Conservation (phyloP, 306 rosid genomes). For the Senna siamea region DNA sequence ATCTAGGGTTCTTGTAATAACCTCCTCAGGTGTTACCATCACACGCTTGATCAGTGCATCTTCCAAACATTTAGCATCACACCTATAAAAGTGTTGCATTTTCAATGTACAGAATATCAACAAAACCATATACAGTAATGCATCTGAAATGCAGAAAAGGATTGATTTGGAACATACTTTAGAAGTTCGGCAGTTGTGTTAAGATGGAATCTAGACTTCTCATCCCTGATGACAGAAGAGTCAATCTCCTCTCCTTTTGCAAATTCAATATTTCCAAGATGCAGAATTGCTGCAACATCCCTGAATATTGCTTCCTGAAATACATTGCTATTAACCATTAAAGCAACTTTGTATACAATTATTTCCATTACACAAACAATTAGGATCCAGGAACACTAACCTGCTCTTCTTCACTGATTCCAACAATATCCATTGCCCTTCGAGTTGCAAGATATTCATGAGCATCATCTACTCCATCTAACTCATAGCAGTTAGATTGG, state of each 20-base stretch:
- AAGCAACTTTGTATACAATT: neutral
- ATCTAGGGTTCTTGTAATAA: slow-evolving; percentile 76
- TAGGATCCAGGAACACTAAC: slow-evolving; percentile 39
- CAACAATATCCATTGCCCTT: slow-evolving; percentile 81
- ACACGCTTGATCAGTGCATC: slow-evolving; percentile 75
- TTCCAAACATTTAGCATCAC: slow-evolving; percentile 74
- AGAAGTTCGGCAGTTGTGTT: slow-evolving; percentile 70
- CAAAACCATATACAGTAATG: neutral
- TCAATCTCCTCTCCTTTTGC: slow-evolving; percentile 71
- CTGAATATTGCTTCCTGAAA: slow-evolving; percentile 70
- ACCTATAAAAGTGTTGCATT: slow-evolving; percentile 32
- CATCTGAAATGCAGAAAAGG: slow-evolving; percentile 17
- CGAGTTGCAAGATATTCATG: slow-evolving; percentile 70
- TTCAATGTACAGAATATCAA: neutral
- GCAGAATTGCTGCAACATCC: slow-evolving; percentile 79
- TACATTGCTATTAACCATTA: slow-evolving; percentile 24
- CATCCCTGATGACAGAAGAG: slow-evolving; percentile 71
- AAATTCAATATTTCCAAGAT: slow-evolving; percentile 74
- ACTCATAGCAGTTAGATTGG: slow-evolving; percentile 62
- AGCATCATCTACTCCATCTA: slow-evolving; percentile 67
- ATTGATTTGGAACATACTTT: slow-evolving; percentile 43
- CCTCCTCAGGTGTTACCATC: slow-evolving; percentile 78
- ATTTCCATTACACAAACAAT: slow-evolving; percentile 13
- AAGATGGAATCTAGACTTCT: slow-evolving; percentile 71
- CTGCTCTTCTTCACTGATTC: slow-evolving; percentile 79